Evolutionary conservation across 2,329 filamentous ascomycete genomes (phyloP), one percentile per base, ranked within the genome.

Genomic region (Dactylella cylindrospora): DNA sequence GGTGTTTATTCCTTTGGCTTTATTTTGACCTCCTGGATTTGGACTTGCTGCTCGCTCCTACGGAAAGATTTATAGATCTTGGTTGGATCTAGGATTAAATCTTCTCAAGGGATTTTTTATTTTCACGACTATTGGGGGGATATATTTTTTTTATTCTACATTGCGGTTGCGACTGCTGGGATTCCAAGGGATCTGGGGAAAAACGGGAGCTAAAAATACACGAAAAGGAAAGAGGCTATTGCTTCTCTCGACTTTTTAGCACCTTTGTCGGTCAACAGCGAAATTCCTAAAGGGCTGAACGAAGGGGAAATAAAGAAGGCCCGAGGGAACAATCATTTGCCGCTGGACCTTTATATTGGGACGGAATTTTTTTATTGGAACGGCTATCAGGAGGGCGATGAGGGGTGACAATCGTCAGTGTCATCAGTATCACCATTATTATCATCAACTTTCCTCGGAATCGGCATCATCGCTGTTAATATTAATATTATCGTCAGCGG

Each of bases 351-450:
- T 22, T n/a, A 19, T 44, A 17, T 7, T 9, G 15, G 26, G 26
- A 19, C 5, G 44, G 19, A 47, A 38, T 32, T 35, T 38, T 32
- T 36, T 38, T 40, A 40, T 47, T 55, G 51, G 43, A 25, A 26
- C 43, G 44, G 44, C 33, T 29, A 55, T 33, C 51, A n/a, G 33
- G 20, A 39, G 26, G 54, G 54, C 54, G 35, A 60, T 60, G 54
- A 60, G 49, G 46, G 33, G 46, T 36, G 53, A 59, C 43, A 35
- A 40, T 29, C 31, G 40, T 22, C 35, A 45, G 33, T 23, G 28
- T 29, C 26, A 33, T n/a, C n/a, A n/a, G n/a, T n/a, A n/a, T n/a
- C n/a, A 15, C n/a, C n/a, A n/a, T n/a, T 13, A 3, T 22, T 28
- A 3, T 15, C 40, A 19, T 19, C 39, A 28, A 28, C 40, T 19